Evolutionary conservation across 345 rosid species (phyloP).

Genomic region (Eucalyptus decipiens): DNA sequence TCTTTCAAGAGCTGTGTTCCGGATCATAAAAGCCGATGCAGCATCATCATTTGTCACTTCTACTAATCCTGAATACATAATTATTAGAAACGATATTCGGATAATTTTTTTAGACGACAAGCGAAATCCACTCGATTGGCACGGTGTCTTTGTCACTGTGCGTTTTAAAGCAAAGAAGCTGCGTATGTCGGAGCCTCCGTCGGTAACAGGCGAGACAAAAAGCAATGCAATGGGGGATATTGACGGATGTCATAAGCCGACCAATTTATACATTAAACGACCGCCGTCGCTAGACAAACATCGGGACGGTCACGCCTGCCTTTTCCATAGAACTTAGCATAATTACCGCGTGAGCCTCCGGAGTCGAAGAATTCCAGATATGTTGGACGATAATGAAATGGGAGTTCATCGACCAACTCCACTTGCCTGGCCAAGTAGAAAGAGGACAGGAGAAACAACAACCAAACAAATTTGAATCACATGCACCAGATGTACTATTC

Average conservation of each 20-base stretch:
- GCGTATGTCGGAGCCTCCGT: not conserved
- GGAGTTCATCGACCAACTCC: not conserved
- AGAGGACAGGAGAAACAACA: not conserved
- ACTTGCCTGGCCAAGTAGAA: not conserved
- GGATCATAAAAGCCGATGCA: not conserved
- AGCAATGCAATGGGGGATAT: not conserved
- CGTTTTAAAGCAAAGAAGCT: not conserved
- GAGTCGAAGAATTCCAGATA: not conserved
- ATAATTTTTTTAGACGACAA: not conserved
- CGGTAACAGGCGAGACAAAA: not conserved
- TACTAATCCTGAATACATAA: not conserved
- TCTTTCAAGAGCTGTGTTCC: not conserved
- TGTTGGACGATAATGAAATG: not conserved
- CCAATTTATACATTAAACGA: not conserved
- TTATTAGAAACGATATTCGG: not conserved
- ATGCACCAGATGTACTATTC: not conserved
- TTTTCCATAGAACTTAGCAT: not conserved
- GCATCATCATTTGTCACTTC: not conserved
- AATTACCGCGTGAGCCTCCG: not conserved
- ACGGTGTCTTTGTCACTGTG: not conserved
- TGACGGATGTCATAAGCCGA: not conserved
- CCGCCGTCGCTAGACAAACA: not conserved
- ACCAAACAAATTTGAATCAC: not conserved
- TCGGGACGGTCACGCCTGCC: not conserved
- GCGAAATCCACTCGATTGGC: not conserved